Base-by-base conservation (phyloP, 768 basidiomycete species). In the Calocybe cyanea region DNA sequence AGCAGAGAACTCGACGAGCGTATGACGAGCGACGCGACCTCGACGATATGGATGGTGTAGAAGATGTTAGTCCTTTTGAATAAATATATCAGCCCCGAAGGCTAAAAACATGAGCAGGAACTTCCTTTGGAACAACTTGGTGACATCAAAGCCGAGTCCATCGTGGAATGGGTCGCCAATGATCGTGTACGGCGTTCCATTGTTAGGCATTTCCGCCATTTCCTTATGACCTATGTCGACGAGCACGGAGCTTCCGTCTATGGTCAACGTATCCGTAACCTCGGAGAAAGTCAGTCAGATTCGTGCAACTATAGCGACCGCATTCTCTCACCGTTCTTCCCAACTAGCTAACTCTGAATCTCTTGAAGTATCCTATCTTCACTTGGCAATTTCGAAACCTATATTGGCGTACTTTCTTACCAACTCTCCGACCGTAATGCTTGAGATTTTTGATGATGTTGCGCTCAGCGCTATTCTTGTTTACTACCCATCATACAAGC, bases 391-490 rank as follows among this genome's bases (percentile, higher is more conserved):
- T 44, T 90, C 93, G 7, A 96, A 96, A 57, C 88, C 96, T 3
- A 93, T 97, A 57, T 74, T 99, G 23, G 93, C 96, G 20, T 99
- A 96, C 64, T 99, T 99, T 73, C 78, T 99, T 41, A 92, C 89
- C 59, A 98, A 96, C 65, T 90, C 88, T 13, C 96, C 96, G 2
- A 75, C 85, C 19, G 81, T 90, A 2, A 95, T 98, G 89, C 80
- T 99, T 33, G 73, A 81, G 43, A 89, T 97, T 45, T 95, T 99
- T 55, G 96, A 98, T 65, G 85, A 91, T 60, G 92, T 98, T 43
- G 96, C 96, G 0, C 76, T 98, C 30, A 85, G 86, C 50, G 92
- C 89, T 28, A 96, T 98, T 57, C 80, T 97, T 13, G 85, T 97
- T 45, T 96, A 91, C 66, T 99, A 94, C 64, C 93, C 96, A 5